Evolutionary conservation across 805 yeast species (phyloP).

Genomic region (Middelhovenomyces tepae): DNA sequence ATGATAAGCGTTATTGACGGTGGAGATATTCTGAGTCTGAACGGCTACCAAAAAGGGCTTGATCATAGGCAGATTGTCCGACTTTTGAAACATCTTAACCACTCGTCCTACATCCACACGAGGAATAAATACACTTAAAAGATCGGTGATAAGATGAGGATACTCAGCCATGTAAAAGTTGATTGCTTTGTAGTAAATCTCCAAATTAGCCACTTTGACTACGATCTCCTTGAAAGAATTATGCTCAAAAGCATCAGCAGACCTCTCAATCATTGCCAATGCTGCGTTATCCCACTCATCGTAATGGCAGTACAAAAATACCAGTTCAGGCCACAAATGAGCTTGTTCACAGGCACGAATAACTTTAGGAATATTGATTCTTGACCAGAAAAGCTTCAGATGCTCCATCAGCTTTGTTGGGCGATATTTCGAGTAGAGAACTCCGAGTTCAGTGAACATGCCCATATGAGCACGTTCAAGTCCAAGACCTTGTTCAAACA

Average conservation of each 20-base stretch:
- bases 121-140: conserved; percentile 74
- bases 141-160: conserved; percentile 82
- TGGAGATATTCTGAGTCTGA: conserved; percentile 77
- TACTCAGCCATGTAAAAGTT: conserved; percentile 89
- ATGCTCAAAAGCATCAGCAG: conserved; percentile 90
- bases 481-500: conserved; percentile 92
- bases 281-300: conserved; percentile 99
- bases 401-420: conserved; percentile 93
- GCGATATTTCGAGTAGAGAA: conserved; percentile 79
- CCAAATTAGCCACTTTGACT: conserved; percentile 91
- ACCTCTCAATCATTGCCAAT: conserved; percentile 88
- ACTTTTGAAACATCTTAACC: conserved; percentile 86
- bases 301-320: conserved; percentile 93
- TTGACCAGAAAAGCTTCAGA: conserved; percentile 94
- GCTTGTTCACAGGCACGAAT: conserved; percentile 88
- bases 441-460: conserved; percentile 94
- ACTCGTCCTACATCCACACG: conserved; percentile 92
- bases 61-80: conserved; percentile 92
- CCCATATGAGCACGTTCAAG: conserved; percentile 99
- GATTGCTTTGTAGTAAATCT: conserved; percentile 94
- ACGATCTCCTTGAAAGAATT: conserved; percentile 87
- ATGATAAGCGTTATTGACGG: conserved; percentile 92
- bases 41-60: conserved; percentile 92
- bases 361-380: conserved; percentile 95
- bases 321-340: conserved; percentile 92